A percentile compares a stretch with the other conserved stretches of the same genome.
phyloP scores from a whole-genome alignment of 2,329 filamentous ascomycete species.

The Myriosclerotinia curreyana region DNA sequence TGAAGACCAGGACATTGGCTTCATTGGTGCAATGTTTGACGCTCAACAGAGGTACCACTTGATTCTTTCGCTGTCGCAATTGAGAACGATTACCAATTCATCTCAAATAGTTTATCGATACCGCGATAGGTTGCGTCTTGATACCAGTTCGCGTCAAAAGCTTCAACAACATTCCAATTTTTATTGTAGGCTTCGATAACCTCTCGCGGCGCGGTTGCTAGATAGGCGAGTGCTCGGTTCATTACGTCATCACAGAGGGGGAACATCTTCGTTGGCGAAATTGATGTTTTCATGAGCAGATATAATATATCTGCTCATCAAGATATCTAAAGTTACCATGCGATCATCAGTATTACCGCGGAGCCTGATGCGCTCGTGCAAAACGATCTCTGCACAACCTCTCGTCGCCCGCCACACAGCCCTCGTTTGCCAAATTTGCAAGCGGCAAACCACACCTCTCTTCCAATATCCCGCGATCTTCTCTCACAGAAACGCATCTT shows the following conservation, averaged over 20 bases:
- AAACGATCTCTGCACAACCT: neutral
- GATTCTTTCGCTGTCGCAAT: no score
- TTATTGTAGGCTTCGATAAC: no score
- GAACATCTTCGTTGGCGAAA: neutral
- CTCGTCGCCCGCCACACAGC: neutral
- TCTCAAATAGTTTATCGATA: no score
- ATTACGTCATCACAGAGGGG: slow-evolving; percentile 7
- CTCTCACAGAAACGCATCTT: slow-evolving; percentile 8
- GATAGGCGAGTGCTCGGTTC: neutral
- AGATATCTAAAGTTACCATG: neutral
- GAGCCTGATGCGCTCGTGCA: slow-evolving; percentile 13
- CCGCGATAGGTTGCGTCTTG: no score
- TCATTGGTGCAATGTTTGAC: no score
- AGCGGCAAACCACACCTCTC: slow-evolving; percentile 6
- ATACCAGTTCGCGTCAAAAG: no score
- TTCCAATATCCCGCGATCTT: neutral
- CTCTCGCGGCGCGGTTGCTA: no score
- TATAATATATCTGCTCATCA: neutral
- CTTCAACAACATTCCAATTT: no score
- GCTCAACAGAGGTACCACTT: no score
- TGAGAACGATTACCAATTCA: no score
- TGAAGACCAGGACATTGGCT: no score
- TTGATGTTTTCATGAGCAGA: neutral
- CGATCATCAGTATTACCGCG: slow-evolving; percentile 11
- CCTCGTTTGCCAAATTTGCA: slow-evolving; percentile 7